Evolutionary conservation across 371 early-diverging fungal species (phyloP).

Genomic region (Mortierella sp.): DNA sequence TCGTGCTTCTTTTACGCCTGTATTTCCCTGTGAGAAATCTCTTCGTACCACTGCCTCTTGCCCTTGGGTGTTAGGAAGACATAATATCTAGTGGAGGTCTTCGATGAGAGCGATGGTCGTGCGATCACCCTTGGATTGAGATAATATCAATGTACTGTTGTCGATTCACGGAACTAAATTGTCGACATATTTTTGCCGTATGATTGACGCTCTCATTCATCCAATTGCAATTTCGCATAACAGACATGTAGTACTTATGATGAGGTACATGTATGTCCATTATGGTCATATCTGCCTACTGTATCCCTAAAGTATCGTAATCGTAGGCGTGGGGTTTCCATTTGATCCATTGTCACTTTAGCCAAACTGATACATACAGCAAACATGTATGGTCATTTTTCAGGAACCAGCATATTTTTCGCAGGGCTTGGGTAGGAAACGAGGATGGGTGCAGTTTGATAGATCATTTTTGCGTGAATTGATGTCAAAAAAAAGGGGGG

Average conservation of each 20-base stretch:
- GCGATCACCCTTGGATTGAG: conserved; percentile 13
- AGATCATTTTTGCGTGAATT: conserved; percentile 7
- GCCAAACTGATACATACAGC: conserved; percentile 18
- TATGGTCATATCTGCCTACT: conserved; percentile 13
- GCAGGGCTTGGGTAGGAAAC: conserved; percentile 17
- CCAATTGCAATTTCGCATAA: conserved; percentile 12
- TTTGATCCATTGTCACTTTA: conserved; percentile 18
- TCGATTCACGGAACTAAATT: conserved; percentile 11
- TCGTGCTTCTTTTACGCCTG: conserved; percentile 13
- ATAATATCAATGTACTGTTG: conserved; percentile 11
- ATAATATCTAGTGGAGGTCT: conserved; percentile 12
- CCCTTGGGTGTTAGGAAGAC: conserved; percentile 17
- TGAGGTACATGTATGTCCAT: conserved; percentile 13
- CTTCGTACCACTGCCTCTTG: conserved; percentile 13
- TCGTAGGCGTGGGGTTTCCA: not conserved
- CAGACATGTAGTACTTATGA: conserved; percentile 10
- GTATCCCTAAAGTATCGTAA: conserved; percentile 4
- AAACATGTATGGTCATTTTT: conserved; percentile 14
- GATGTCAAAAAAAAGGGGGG: conserved; percentile 19
- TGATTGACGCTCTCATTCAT: conserved; percentile 16
- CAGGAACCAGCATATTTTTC: conserved; percentile 20
- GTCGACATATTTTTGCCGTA: conserved; percentile 16
- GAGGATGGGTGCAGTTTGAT: conserved; percentile 12
- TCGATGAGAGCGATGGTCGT: conserved; percentile 11
- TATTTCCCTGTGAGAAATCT: conserved; percentile 16